A percentile compares a stretch with the other conserved stretches of the same genome.
Conservation (phyloP, 1,139 yeast genomes). For the Candida gigantensis region DNA sequence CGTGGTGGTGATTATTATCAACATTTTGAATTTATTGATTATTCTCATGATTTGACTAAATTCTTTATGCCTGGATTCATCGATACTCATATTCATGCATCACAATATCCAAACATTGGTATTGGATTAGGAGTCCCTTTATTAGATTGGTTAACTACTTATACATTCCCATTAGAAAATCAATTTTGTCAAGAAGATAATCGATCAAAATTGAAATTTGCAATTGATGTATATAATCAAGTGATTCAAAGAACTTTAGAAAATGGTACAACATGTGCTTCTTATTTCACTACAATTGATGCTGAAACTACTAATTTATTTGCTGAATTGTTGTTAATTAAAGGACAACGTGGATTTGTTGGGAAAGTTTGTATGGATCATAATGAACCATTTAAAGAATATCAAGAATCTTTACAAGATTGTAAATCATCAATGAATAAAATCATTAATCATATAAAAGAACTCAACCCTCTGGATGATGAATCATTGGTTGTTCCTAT, state of each 20-base stretch:
- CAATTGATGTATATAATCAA: conserved; percentile 60
- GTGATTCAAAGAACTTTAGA: conserved; percentile 67
- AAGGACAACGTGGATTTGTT: conserved; percentile 85
- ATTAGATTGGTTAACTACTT: conserved; percentile 82
- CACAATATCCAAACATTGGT: conserved; percentile 94
- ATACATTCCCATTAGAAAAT: conserved; percentile 87
- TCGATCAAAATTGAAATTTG: conserved; percentile 53
- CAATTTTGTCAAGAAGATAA: conserved; percentile 36
- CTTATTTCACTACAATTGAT: conserved; percentile 89
- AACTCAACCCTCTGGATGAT: conserved; percentile 51
- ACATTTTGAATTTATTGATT: conserved; percentile 29
- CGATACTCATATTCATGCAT: conserved; percentile 95
- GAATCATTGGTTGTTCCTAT: conserved; percentile 64
- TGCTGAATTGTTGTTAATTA: conserved; percentile 65
- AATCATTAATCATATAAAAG: conserved; percentile 57
- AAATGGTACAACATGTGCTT: conserved; percentile 89
- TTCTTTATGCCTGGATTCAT: conserved; percentile 91
- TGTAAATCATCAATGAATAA: conserved; percentile 58
- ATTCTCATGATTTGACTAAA: conserved; percentile 28
- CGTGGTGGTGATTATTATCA: conserved; percentile 7
- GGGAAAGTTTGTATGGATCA: conserved; percentile 93
- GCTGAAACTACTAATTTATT: conserved; percentile 70
- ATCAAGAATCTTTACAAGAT: conserved; percentile 61
- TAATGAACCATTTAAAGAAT: conserved; percentile 64
- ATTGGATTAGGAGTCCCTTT: conserved; percentile 84